These are phyloP conservation scores for Triticum dicoccoides DNA, from an alignment of 176 grass and related monocot species.

Conservation along the genomic window DNA sequence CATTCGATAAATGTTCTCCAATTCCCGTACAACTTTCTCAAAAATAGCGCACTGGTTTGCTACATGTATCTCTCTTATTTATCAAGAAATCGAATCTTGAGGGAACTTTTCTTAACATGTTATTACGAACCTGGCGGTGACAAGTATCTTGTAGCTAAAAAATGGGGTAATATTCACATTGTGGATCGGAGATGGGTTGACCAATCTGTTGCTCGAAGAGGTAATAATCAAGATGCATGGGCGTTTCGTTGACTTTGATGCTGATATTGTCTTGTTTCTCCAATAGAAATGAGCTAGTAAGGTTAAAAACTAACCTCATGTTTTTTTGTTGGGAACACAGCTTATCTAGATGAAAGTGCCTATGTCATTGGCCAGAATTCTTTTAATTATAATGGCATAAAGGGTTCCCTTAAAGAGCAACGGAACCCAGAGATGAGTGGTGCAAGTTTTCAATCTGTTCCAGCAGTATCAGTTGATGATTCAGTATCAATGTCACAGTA, in stretches of 20 bases:
- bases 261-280: conserved; percentile 17
- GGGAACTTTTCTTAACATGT: conserved; percentile 69
- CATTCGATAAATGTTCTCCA: conserved; percentile 6
- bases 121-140: conserved; percentile 79
- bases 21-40: not conserved
- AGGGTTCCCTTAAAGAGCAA: conserved; percentile 58
- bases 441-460: conserved; percentile 52
- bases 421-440: conserved; percentile 40
- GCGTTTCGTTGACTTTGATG: conserved; percentile 25
- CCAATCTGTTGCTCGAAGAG: conserved; percentile 80
- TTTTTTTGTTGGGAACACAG: conserved; percentile 46
- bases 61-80: conserved; percentile 3
- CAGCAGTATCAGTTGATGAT: conserved; percentile 45
- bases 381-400: conserved; percentile 40
- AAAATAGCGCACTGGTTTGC: not conserved
- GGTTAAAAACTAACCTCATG: conserved; percentile 28
- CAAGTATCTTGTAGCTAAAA: conserved; percentile 84
- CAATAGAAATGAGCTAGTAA: conserved; percentile 8
- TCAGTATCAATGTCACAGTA: conserved; percentile 64
- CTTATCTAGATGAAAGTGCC: conserved; percentile 71
- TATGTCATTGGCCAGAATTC: conserved; percentile 52
- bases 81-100: not conserved
- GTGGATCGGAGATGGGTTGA: conserved; percentile 71
- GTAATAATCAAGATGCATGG: conserved; percentile 38
- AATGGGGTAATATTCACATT: conserved; percentile 81